Base-by-base conservation (phyloP, 129 eudicot species). In the Oenanthe sinensis region DNA sequence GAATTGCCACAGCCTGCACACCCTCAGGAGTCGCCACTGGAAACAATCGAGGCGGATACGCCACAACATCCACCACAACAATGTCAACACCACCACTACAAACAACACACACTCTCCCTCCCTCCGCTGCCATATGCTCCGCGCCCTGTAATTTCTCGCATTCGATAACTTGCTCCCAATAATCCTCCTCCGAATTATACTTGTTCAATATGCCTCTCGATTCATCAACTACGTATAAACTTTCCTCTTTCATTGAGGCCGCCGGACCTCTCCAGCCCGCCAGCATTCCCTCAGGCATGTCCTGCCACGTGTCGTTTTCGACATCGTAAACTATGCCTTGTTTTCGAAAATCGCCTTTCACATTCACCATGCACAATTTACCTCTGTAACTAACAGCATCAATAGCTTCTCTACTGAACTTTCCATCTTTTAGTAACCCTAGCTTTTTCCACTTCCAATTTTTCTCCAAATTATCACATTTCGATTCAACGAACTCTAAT, bases 231-330 rank as follows among this genome's bases (percentile, higher is more conserved):
- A 81, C 68, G 43, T 83, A 91, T 1, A 93, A 78, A 6, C 24
- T 65, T 65, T 93, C 88, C 78, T 93, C 98, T 1, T 79, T 88
- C 91, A 91, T 84, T 28, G 97, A 85, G 45, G 93, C 90, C 76
- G 93, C 98, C 49, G 98, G 98, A 8, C 98, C 98, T 54, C 82
- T 84, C 98, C 98, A 94, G 11, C 98, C 98, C 8, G 39, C 79
- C 76, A 89, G 45, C 97, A 94, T 91, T 71, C 84, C 92, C 44
- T 78, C 88, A 74, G 89, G 83, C 96, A 93, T 91, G 20, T 87
- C 91, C 36, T 69, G 77, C 97, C 96, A 91, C 50, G 50, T 11
- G 13, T 90, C 91, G 30, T 50, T 82, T 49, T 28, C 22, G 0
- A 87, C 84, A 62, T 91, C 85, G 79, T 94, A 94, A 22, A 94